phyloP scores from a whole-genome alignment of 306 rosid genomes.

The Urtica urens region DNA sequence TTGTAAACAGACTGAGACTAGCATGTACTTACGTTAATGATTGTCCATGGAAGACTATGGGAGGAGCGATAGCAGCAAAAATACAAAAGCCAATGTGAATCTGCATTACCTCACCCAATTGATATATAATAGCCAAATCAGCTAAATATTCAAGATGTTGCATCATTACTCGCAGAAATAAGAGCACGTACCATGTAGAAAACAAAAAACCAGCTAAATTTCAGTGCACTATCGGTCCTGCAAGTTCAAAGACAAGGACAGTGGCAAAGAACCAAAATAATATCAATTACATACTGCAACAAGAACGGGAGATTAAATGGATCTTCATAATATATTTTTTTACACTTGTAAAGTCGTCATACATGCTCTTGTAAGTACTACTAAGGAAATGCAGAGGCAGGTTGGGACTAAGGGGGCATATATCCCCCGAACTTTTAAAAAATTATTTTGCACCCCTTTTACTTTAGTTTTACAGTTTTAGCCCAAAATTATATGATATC shows the following conservation, averaged over 20 bases:
- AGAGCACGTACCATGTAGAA: slow-evolving; percentile 66
- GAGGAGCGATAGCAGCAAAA: slow-evolving; percentile 95
- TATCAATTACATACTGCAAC: too few relatives aligned
- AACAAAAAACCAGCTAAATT: slow-evolving; percentile 91
- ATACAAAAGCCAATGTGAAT: slow-evolving; percentile 78
- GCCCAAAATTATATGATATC: too few relatives aligned
- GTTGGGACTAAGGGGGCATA: too few relatives aligned
- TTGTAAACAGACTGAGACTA: neutral
- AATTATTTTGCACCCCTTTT: too few relatives aligned
- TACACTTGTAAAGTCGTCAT: too few relatives aligned
- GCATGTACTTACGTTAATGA: slow-evolving; percentile 75
- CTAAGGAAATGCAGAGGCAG: too few relatives aligned
- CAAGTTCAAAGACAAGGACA: slow-evolving; percentile 28
- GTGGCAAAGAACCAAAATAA: too few relatives aligned
- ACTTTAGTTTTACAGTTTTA: too few relatives aligned
- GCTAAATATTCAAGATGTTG: slow-evolving; percentile 2
- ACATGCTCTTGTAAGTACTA: too few relatives aligned
- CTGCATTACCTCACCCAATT: slow-evolving; percentile 41
- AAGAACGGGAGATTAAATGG: too few relatives aligned
- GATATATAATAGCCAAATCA: slow-evolving; percentile 11
- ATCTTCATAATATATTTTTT: too few relatives aligned
- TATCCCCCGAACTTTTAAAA: too few relatives aligned
- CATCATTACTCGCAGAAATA: neutral
- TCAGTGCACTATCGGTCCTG: slow-evolving; percentile 97
- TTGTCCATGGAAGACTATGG: slow-evolving; percentile 82